Percentiles rank a stretch among this genome's conserved stretches.
Conservation (phyloP, 2,329 filamentous ascomycete genomes). For the Fusarium ambrosium region DNA sequence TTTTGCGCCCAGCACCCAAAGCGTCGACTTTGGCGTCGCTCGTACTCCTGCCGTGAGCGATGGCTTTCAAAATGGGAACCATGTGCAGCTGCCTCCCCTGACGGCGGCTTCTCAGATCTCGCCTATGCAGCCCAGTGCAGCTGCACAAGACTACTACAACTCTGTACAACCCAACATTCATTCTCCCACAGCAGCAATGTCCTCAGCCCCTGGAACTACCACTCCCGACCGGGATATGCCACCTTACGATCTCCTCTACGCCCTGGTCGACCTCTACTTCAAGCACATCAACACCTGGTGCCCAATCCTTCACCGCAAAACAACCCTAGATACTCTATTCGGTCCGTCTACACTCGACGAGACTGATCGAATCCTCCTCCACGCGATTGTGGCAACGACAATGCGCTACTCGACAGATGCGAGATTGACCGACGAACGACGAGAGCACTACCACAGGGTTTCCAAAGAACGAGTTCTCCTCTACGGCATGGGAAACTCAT, state of each 20-base stretch:
- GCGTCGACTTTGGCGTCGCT: conserved; percentile 64
- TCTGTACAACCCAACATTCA: conserved; percentile 61
- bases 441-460: conserved; percentile 80
- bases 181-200: conserved; percentile 70
- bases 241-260: conserved; percentile 80
- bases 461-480: conserved; percentile 90
- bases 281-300: conserved; percentile 88
- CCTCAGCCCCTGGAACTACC: conserved; percentile 53
- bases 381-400: conserved; percentile 90
- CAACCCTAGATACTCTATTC: conserved; percentile 85
- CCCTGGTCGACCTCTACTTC: conserved; percentile 81
- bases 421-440: conserved; percentile 78
- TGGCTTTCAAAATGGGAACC: conserved; percentile 62
- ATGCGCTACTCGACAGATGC: conserved; percentile 85
- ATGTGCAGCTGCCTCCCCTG: conserved; percentile 58
- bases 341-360: conserved; percentile 82
- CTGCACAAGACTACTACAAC: conserved; percentile 66
- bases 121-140: conserved; percentile 55
- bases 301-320: conserved; percentile 88
- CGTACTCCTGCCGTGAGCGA: conserved; percentile 64
- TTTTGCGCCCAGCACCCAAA: conserved; percentile 60
- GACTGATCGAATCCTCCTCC: conserved; percentile 84
- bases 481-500: conserved; percentile 90
- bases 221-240: conserved; percentile 74
- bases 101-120: conserved; percentile 52